These are phyloP conservation scores for Rhizophagus clarus DNA, from an alignment of 192 early-diverging fungal genomes.

Conservation along the genomic window DNA sequence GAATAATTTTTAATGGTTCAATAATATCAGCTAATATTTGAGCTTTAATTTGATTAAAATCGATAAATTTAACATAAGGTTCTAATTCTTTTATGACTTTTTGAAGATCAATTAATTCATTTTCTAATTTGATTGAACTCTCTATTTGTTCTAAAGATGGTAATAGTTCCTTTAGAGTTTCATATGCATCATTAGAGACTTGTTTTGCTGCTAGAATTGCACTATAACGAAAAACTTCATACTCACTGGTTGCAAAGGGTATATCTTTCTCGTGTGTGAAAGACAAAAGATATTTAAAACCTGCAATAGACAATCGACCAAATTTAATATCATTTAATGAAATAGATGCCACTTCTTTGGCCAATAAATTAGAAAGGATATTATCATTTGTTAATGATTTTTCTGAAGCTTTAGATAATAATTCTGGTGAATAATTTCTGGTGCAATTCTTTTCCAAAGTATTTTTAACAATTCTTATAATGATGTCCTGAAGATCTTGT, in stretches of 20 bases:
- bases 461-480: background rate
- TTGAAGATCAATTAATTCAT: background rate
- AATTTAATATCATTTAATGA: too few species aligned
- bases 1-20: background rate
- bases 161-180: background rate
- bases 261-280: background rate
- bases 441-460: background rate
- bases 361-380: too few species aligned
- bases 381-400: too few species aligned
- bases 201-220: background rate
- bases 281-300: background rate
- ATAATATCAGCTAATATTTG: background rate
- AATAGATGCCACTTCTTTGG: too few species aligned
- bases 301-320: background rate
- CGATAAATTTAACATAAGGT: background rate
- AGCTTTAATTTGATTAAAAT: background rate
- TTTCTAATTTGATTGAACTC: background rate
- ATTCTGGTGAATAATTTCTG: background rate
- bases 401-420: background rate
- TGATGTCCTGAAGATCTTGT: background rate
- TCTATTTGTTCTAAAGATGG: background rate
- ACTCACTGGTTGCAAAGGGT: conserved; percentile 14
- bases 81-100: background rate
- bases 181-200: background rate
- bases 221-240: background rate